Evolutionary conservation across 768 basidiomycete genomes (phyloP), one percentile per base, ranked within the genome.

Genomic region (Russula abietina): DNA sequence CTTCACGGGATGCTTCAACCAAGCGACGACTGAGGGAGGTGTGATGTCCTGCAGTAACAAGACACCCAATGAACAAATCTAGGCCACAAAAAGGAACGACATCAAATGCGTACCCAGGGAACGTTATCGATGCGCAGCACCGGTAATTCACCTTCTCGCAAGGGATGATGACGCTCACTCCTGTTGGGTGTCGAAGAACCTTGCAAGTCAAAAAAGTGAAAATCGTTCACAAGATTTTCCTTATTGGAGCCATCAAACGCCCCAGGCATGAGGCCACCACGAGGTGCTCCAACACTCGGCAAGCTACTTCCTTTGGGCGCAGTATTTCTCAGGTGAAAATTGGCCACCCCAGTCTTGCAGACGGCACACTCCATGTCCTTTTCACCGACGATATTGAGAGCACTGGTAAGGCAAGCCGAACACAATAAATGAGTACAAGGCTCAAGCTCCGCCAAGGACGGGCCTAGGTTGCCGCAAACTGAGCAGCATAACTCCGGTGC

Each of bases 91-190:
- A 36, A 2, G 33, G 26, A 36, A 55, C 57, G 46, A 55, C 10
- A 52, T 26, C 9, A 50, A 52, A 39, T 51, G 75, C 82, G 48
- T 69, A 91, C 89, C 91, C 91, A 93, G 55, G 91, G 91, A 58
- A 93, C 89, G 69, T 93, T 93, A 71, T 93, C 91, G 67, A 93
- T 88, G 28, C 91, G 78, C 49, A 93, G 78, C 14, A 93, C 90
- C 33, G 85, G 78, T 28, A 79, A 75, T 39, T 83, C 80, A 49
- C 69, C 69, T 24, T 54, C 60, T 22, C 48, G 56, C 50, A 55
- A 39, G 19, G n/a, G 19, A 32, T 48, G 30, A 43, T 64, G 26
- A 9, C 63, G 59, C 48, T 62, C 24, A 45, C 67, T 60, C 69
- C 71, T 55, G 76, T 73, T 62, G 57, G 72, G 70, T 32, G 71